These are phyloP conservation scores for Megacollybia marginata DNA, from an alignment of 768 basidiomycete genomes.

Conservation along the genomic window DNA sequence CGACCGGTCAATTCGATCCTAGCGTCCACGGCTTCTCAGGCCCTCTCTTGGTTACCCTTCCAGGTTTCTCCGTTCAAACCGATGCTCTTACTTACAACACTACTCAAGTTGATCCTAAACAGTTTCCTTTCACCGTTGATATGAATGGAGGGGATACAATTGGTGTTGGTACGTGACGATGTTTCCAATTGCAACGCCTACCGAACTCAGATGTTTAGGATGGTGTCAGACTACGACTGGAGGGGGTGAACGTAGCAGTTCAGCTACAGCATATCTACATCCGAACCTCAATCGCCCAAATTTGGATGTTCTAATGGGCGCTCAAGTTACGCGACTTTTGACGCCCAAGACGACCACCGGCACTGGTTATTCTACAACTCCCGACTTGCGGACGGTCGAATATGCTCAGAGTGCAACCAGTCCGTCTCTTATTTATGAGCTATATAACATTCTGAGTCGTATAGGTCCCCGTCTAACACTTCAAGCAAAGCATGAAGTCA, in stretches of 20 bases:
- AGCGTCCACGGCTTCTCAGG: too few relatives aligned
- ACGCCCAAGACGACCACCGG: background rate
- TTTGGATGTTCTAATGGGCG: conserved; percentile 14
- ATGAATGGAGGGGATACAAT: conserved; percentile 32
- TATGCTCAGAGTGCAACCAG: background rate
- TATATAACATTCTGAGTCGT: too few relatives aligned
- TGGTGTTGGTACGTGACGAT: conserved; percentile 12
- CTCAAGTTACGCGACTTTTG: conserved; percentile 2
- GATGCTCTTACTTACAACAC: too few relatives aligned
- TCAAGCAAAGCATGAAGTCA: conserved; percentile 15
- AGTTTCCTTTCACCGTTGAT: conserved; percentile 34
- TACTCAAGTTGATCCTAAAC: conserved; percentile 5
- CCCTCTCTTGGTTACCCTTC: too few relatives aligned
- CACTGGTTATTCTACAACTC: background rate
- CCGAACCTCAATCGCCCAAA: conserved; percentile 14
- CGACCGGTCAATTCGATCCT: too few relatives aligned
- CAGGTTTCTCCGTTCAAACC: too few relatives aligned
- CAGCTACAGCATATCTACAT: conserved; percentile 18
- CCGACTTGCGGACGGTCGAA: background rate
- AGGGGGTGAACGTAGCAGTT: conserved; percentile 8
- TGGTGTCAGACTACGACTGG: conserved; percentile 16
- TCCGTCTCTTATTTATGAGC: background rate
- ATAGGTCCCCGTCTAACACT: background rate
- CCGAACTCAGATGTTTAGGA: conserved; percentile 3
- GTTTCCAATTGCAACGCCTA: too few relatives aligned